Percentiles rank a stretch among this genome's conserved stretches.
Evolutionary conservation across 2,329 filamentous ascomycete species (phyloP).

Genomic region (Venturia pyrina): DNA sequence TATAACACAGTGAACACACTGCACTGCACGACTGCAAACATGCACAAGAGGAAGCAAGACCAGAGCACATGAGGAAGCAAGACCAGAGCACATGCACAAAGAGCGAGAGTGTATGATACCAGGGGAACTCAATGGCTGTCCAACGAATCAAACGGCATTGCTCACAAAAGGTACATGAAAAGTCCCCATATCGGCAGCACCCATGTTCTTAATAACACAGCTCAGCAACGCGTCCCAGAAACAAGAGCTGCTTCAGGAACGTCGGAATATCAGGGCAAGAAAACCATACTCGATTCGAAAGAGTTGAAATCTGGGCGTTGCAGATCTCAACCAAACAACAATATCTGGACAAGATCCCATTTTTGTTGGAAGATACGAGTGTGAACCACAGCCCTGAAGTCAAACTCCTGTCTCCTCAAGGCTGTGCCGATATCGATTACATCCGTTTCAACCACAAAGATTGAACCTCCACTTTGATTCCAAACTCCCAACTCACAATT

Average conservation of each 20-base stretch:
- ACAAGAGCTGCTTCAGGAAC: not conserved
- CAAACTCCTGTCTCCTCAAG: no score
- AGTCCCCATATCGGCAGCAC: not conserved
- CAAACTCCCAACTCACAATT: no score
- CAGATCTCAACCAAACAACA: not conserved
- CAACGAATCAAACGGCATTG: not conserved
- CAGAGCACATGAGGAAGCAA: not conserved
- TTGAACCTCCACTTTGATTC: no score
- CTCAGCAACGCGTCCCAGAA: not conserved
- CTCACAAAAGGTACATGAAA: not conserved
- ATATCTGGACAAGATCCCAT: no score
- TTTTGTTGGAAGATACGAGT: no score
- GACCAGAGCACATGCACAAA: no score
- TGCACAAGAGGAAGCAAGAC: not conserved
- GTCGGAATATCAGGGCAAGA: not conserved
- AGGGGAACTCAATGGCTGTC: not conserved
- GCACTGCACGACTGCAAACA: not conserved
- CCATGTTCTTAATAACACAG: slow-evolving; percentile 1
- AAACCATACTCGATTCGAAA: not conserved
- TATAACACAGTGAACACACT: no score
- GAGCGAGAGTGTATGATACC: not conserved
- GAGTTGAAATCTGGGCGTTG: not conserved
- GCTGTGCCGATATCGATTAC: not conserved
- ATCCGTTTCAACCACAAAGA: no score
- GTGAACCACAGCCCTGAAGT: no score